Evolutionary conservation across 1,284 basidiomycete species (phyloP).

Genomic region (Vanrija sp.): DNA sequence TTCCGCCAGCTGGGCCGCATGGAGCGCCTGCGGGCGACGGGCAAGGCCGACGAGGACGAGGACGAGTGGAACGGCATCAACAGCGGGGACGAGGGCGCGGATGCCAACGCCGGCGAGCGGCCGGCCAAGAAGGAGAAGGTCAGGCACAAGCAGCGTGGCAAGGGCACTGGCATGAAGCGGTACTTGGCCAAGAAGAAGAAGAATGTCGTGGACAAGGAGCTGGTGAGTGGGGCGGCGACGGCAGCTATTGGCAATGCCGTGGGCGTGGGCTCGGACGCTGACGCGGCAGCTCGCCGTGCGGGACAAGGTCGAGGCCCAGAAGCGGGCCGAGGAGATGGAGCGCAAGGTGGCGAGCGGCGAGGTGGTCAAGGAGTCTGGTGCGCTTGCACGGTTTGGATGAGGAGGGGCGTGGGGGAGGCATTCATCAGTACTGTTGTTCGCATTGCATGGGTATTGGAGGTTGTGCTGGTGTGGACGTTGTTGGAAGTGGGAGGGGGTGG

Average conservation of each 20-base stretch:
- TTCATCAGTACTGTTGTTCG: neutral
- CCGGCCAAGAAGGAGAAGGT: constrained; percentile 60
- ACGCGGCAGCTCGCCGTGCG: constrained; percentile 27
- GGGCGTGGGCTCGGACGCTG: neutral
- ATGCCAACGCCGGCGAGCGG: constrained; percentile 18
- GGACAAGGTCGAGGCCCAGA: constrained; percentile 33
- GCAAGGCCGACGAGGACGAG: constrained; percentile 55
- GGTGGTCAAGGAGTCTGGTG: constrained; percentile 33
- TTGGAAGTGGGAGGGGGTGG: too few species aligned
- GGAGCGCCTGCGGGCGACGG: constrained; percentile 65
- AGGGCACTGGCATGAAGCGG: constrained; percentile 76
- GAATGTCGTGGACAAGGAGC: constrained; percentile 83
- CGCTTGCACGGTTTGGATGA: constrained; percentile 32
- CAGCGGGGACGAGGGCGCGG: constrained; percentile 37
- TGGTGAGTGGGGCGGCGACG: constrained; percentile 57
- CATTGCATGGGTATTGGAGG: neutral
- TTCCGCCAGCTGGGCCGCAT: constrained; percentile 68
- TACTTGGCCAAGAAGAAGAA: constrained; percentile 76
- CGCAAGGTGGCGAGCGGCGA: constrained; percentile 23
- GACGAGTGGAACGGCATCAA: constrained; percentile 9
- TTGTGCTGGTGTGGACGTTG: too few species aligned
- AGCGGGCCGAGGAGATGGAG: constrained; percentile 27
- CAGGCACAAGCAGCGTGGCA: constrained; percentile 71
- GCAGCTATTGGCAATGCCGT: neutral
- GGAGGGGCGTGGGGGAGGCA: neutral